Percentiles rank a stretch among this genome's conserved stretches.
These are phyloP conservation scores for Pseudisothecium myosuroides DNA, from an alignment of 225 moss, liverwort and hornwort species.

Conservation along the genomic window DNA sequence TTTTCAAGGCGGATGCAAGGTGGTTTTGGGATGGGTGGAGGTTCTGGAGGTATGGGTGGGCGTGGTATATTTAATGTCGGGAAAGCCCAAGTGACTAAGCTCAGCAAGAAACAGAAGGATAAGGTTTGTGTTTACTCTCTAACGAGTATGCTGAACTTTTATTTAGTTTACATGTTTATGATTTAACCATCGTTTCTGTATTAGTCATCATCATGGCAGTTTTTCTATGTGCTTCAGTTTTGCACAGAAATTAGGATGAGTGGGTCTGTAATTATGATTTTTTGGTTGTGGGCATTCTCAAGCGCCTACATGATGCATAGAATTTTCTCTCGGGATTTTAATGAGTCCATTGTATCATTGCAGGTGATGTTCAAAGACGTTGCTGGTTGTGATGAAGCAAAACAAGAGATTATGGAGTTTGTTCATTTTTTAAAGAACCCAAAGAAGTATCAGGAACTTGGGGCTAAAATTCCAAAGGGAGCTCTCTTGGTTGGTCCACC, in stretches of 20 bases:
- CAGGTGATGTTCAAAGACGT: constrained; percentile 99
- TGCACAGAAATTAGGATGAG: not conserved
- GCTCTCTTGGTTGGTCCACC: constrained; percentile 97
- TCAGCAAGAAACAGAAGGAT: constrained; percentile 91
- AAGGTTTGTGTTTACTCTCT: constrained; percentile 43
- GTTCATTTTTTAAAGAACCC: constrained; percentile 99
- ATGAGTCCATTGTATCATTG: not conserved
- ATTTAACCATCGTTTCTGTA: not conserved
- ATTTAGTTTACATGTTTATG: not conserved
- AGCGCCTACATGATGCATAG: not conserved
- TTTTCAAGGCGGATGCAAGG: constrained; percentile 98
- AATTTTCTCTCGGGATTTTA: not conserved
- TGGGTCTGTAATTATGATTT: not conserved
- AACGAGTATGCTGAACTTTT: not conserved
- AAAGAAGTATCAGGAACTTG: constrained; percentile 88
- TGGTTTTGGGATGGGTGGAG: constrained; percentile 90
- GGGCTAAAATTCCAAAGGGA: constrained; percentile 97
- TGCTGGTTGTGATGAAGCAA: constrained; percentile 98
- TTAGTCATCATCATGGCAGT: not conserved
- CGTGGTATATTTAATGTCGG: constrained; percentile 98
- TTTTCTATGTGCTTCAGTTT: not conserved
- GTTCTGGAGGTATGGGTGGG: constrained; percentile 89
- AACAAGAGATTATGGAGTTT: constrained; percentile 99
- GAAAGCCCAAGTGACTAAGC: constrained; percentile 97
- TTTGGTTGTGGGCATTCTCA: not conserved